Percentiles rank a stretch among this genome's conserved stretches.
These are phyloP conservation scores for Hypocreales sp. DNA, from an alignment of 2,329 filamentous ascomycete species.

Conservation along the genomic window DNA sequence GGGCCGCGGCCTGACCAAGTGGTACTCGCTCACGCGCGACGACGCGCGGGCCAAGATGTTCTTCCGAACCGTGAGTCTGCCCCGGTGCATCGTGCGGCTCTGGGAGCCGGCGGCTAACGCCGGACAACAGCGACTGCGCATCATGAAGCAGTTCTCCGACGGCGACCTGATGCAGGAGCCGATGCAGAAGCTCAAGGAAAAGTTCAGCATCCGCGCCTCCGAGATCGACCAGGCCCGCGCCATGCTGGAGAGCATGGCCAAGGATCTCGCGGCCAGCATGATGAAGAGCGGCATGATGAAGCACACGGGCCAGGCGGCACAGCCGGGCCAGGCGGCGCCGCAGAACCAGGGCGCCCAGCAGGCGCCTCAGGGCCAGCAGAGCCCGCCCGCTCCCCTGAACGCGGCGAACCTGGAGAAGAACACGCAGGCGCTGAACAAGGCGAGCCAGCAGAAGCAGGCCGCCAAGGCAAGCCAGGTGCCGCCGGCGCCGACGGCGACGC, in stretches of 20 bases:
- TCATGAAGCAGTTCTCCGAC: slow-evolving; percentile 37
- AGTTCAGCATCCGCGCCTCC: slow-evolving; percentile 32
- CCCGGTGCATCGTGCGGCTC: too few species aligned
- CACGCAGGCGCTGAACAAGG: slow-evolving; percentile 29
- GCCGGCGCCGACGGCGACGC: slow-evolving; percentile 39
- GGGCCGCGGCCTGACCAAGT: slow-evolving; percentile 26
- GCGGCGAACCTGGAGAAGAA: slow-evolving; percentile 37
- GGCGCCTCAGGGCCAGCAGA: slow-evolving; percentile 12
- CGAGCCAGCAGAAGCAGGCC: slow-evolving; percentile 18
- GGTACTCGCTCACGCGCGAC: slow-evolving; percentile 32
- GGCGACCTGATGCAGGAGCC: too few species aligned
- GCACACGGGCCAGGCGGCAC: slow-evolving; percentile 6
- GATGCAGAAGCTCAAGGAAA: slow-evolving; percentile 26
- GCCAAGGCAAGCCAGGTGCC: slow-evolving; percentile 34
- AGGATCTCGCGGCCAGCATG: slow-evolving; percentile 24
- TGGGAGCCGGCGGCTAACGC: too few species aligned
- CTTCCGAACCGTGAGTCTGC: slow-evolving; percentile 33
- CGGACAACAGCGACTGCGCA: slow-evolving; percentile 38
- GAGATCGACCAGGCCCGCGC: slow-evolving; percentile 34
- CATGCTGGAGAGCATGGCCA: slow-evolving; percentile 35
- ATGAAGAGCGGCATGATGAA: slow-evolving; percentile 12
- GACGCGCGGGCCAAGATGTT: slow-evolving; percentile 34
- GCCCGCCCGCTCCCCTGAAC: slow-evolving; percentile 20
- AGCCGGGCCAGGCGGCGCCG: slow-evolving; percentile 10
- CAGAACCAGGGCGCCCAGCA: slow-evolving; percentile 15